These are phyloP conservation scores for Euryodendron excelsum DNA, from an alignment of 148 eudicot species.

Conservation along the genomic window DNA sequence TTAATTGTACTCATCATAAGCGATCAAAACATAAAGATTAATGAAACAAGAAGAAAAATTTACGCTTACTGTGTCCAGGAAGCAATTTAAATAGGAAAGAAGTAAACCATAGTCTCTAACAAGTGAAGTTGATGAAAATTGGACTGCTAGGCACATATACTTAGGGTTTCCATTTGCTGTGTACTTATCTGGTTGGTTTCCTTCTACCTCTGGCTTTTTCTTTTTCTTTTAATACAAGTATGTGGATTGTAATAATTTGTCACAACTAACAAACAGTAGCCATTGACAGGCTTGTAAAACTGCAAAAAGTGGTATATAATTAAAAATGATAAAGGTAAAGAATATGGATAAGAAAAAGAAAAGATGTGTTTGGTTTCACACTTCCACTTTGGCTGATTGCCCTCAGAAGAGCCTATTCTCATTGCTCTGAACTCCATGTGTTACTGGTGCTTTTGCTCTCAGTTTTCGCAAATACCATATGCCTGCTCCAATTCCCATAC, in stretches of 20 bases:
- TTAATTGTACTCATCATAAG: no score
- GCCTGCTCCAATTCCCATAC: slow-evolving; percentile 80
- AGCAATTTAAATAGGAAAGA: no score
- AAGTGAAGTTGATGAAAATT: no score
- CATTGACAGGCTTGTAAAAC: slow-evolving; percentile 1
- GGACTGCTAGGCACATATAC: no score
- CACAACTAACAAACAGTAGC: not conserved
- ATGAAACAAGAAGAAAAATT: no score
- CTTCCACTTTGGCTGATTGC: not conserved
- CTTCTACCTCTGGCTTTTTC: no score
- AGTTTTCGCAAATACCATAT: slow-evolving; percentile 76
- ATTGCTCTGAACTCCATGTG: slow-evolving; percentile 86
- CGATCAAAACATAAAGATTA: no score
- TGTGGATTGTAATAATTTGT: not conserved
- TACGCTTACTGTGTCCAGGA: no score
- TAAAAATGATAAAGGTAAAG: not conserved
- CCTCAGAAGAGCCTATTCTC: slow-evolving; percentile 77
- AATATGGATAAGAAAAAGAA: not conserved
- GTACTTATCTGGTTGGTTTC: no score
- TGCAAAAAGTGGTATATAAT: not conserved
- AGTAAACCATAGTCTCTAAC: no score
- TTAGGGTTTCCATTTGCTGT: no score
- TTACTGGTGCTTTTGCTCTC: slow-evolving; percentile 79
- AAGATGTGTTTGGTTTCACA: not conserved
- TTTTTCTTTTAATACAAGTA: not conserved